phyloP scores from a whole-genome alignment of 2,329 filamentous ascomycete species.

The Clonostachys solani region DNA sequence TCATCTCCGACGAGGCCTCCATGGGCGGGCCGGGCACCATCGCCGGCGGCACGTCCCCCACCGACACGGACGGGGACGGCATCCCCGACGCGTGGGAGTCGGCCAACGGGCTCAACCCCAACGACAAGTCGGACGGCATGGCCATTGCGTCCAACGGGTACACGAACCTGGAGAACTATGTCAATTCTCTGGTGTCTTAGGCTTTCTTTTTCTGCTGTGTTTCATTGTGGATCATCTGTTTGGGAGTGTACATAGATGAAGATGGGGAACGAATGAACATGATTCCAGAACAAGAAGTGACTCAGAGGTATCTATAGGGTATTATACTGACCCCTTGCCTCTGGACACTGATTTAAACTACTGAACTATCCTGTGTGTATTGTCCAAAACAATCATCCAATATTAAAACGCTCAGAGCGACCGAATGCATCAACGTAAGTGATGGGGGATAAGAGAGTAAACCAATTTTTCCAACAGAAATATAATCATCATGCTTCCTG shows the following conservation, averaged over 20 bases:
- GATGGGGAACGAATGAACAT: neutral
- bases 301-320: neutral
- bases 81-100: constrained; percentile 44
- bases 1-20: constrained; percentile 39
- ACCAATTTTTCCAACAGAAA: too few relatives aligned
- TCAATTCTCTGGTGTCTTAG: constrained; percentile 36
- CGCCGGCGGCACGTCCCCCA: constrained; percentile 26
- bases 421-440: too few relatives aligned
- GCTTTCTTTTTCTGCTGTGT: neutral
- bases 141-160: constrained; percentile 34
- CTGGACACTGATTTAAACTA: neutral
- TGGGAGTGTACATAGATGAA: neutral
- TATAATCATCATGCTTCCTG: too few relatives aligned
- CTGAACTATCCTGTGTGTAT: too few relatives aligned
- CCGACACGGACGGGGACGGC: constrained; percentile 42
- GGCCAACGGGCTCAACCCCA: constrained; percentile 32
- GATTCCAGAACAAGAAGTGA: too few relatives aligned
- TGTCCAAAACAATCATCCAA: too few relatives aligned
- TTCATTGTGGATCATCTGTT: neutral
- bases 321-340: neutral
- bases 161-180: constrained; percentile 42
- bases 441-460: too few relatives aligned
- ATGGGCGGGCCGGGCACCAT: constrained; percentile 34
- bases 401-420: too few relatives aligned
- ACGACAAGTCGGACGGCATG: constrained; percentile 33